Evolutionary conservation across 2,329 filamentous ascomycete genomes (phyloP).

Genomic region (Aspergillus caelatus): DNA sequence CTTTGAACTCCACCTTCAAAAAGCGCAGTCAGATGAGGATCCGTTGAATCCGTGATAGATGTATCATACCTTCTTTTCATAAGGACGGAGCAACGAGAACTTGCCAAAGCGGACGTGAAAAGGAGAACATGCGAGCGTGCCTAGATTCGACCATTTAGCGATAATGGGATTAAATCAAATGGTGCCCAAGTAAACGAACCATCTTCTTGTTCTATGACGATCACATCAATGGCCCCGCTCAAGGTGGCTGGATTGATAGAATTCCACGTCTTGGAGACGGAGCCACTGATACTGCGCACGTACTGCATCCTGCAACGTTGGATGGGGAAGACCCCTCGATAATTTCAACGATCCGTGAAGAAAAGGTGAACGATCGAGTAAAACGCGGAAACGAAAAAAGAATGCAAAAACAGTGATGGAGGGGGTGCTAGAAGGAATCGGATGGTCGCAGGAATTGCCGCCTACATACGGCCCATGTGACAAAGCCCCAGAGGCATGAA

Average conservation of each 20-base stretch:
- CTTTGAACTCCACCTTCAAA: slow-evolving; percentile 80
- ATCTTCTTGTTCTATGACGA: slow-evolving; percentile 96
- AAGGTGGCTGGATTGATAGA: slow-evolving; percentile 98
- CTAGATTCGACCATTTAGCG: slow-evolving; percentile 31
- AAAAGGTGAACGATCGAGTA: slow-evolving; percentile 10
- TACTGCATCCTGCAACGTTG: slow-evolving; percentile 76
- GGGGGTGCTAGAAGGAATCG: slow-evolving; percentile 23
- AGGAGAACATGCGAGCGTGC: slow-evolving; percentile 82
- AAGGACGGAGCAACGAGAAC: slow-evolving; percentile 91
- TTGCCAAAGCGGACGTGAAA: slow-evolving; percentile 99
- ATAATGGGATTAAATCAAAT: not conserved
- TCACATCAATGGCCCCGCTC: slow-evolving; percentile 97
- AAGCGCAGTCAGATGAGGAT: slow-evolving; percentile 7
- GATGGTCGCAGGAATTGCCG: slow-evolving; percentile 31
- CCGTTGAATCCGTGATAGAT: not conserved
- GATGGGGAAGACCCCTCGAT: slow-evolving; percentile 21
- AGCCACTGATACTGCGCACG: slow-evolving; percentile 92
- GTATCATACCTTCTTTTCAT: slow-evolving; percentile 77
- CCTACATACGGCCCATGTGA: slow-evolving; percentile 42
- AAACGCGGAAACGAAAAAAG: slow-evolving; percentile 10
- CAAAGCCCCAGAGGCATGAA: slow-evolving; percentile 27
- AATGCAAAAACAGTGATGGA: slow-evolving; percentile 12
- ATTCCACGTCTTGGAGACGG: slow-evolving; percentile 98
- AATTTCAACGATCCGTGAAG: slow-evolving; percentile 10
- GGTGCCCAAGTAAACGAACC: slow-evolving; percentile 52